A percentile compares a stretch with the other conserved stretches of the same genome.
Evolutionary conservation across 2,329 filamentous ascomycete species (phyloP).

Genomic region (Aschersonia sp.): DNA sequence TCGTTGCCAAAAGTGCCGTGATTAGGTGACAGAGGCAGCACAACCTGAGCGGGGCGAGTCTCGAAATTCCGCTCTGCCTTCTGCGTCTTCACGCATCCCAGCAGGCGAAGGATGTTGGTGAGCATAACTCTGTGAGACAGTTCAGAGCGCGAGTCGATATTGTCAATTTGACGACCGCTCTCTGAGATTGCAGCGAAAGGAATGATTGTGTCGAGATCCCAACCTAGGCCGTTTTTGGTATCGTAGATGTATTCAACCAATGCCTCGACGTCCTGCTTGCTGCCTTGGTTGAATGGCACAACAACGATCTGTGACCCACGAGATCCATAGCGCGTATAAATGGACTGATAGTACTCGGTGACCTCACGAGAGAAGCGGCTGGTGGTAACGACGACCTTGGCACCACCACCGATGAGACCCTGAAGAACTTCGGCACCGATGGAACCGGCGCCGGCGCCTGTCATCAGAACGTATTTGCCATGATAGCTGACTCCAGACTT

Average conservation of each 20-base stretch:
- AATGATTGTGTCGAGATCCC: slow-evolving; percentile 93
- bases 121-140: slow-evolving; percentile 98
- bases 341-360: slow-evolving; percentile 97
- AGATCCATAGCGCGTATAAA: slow-evolving; percentile 90
- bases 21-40: slow-evolving; percentile 90
- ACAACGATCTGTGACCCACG: slow-evolving; percentile 94
- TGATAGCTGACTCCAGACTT: slow-evolving; percentile 79
- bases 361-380: slow-evolving; percentile 94
- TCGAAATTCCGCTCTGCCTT: slow-evolving; percentile 81
- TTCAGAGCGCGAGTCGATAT: slow-evolving; percentile 93
- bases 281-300: slow-evolving; percentile 97
- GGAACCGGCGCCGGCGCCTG: slow-evolving; percentile 90
- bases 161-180: slow-evolving; percentile 93
- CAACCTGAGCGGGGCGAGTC: slow-evolving; percentile 91
- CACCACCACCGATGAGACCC: slow-evolving; percentile 89
- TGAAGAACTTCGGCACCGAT: slow-evolving; percentile 96
- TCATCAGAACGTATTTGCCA: slow-evolving; percentile 95
- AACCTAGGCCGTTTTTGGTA: slow-evolving; percentile 86
- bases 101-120: slow-evolving; percentile 84
- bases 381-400: slow-evolving; percentile 92
- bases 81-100: slow-evolving; percentile 81
- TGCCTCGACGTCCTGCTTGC: slow-evolving; percentile 93
- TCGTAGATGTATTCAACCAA: slow-evolving; percentile 95
- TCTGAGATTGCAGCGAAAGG: slow-evolving; percentile 97
- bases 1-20: slow-evolving; percentile 98